Evolutionary conservation across 768 basidiomycete species (phyloP), one percentile per base, ranked within the genome.

Genomic region (Mycena metata): DNA sequence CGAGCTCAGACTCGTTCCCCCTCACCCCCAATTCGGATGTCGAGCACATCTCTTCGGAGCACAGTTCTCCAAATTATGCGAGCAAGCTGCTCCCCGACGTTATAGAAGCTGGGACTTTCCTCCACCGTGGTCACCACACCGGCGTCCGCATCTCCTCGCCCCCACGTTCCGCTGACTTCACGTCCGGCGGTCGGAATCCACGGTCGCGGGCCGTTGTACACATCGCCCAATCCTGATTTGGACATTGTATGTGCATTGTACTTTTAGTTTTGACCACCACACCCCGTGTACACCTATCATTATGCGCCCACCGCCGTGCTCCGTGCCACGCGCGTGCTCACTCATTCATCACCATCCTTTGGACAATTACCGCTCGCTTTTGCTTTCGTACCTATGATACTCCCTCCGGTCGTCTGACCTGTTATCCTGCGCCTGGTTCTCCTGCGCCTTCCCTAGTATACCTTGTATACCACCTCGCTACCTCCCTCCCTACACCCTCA

Each of bases 61-160:
- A 47, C 19, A 66, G 63, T 56, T 70, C 76, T 23, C 69, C 72
- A 13, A 61, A 72, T 61, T 69, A 65, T 41, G 51, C 66, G 15
- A 55, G 60, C 36, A 78, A 75, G 58, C 67, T 73, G 46, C 75
- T 74, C 67, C 71, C 76, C 52, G 80, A 81, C 46, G 72, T 73
- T 60, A 71, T 70, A 30, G 81, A 79, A 43, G 73, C 71, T 12
- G 45, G 60, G 55, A 72, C 72, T 21, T 73, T 77, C 69, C 75
- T 77, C 60, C 80, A 79, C 57, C 79, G 79, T 64, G 79, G 78
- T 59, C 78, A 79, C 63, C 82, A 78, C 69, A 81, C 80, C 51
- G 84, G 85, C 30, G 81, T 83, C 36, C 80, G 85, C 50, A 82
- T 87, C 41, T 85, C 85, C 43, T 80, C 83, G 39, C 78, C 83